A percentile compares a stretch with the other conserved stretches of the same genome.
Evolutionary conservation across 1,139 yeast genomes (phyloP).

Genomic region (Candida sojae): DNA sequence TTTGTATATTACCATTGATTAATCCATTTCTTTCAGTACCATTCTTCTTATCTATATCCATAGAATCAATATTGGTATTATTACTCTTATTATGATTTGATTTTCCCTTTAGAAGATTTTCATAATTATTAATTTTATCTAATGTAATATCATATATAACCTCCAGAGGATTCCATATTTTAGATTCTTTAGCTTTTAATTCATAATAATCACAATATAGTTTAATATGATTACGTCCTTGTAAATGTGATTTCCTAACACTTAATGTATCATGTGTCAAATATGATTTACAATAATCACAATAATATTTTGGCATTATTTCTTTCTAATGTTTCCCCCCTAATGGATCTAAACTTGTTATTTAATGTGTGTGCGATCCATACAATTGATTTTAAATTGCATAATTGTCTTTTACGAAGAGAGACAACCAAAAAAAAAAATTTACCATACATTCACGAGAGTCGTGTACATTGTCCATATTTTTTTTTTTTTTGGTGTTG

Average conservation of each 20-base stretch:
- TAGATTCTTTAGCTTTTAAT: conserved; percentile 50
- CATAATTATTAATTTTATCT: conserved; percentile 23
- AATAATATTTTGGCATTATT: conserved; percentile 63
- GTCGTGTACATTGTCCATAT: conserved; percentile 2
- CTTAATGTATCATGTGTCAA: conserved; percentile 88
- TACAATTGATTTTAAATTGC: too few relatives aligned
- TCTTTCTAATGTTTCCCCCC: background rate
- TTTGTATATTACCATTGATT: conserved; percentile 8
- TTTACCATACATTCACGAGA: background rate
- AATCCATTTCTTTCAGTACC: conserved; percentile 16
- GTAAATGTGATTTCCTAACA: conserved; percentile 80
- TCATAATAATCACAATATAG: conserved; percentile 80
- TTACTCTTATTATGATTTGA: conserved; percentile 1
- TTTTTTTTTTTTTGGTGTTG: background rate
- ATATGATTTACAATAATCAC: conserved; percentile 86
- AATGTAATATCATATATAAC: conserved; percentile 42
- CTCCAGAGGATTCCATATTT: conserved; percentile 43
- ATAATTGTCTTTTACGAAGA: too few relatives aligned
- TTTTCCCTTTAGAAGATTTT: conserved; percentile 19
- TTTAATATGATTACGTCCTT: conserved; percentile 78
- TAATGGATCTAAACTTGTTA: background rate
- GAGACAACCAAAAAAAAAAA: background rate
- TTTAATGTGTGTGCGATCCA: too few relatives aligned
- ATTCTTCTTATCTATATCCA: conserved; percentile 18
- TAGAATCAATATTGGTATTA: conserved; percentile 12